phyloP scores from a whole-genome alignment of 2,329 filamentous ascomycete species.

The Xylogone sp. region DNA sequence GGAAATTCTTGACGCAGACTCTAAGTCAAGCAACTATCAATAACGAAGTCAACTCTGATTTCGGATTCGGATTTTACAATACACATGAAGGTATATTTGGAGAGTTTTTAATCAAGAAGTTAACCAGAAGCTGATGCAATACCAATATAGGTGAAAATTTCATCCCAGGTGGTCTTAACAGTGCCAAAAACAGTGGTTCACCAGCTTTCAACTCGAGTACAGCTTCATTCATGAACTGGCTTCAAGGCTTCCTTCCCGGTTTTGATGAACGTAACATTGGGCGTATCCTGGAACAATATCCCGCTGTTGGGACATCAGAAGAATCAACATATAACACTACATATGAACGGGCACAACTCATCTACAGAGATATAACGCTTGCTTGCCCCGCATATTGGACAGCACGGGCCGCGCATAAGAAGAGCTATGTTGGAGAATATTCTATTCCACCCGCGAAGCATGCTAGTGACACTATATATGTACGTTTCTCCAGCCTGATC shows the following conservation, averaged over 20 bases:
- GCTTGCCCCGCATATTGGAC: constrained; percentile 59
- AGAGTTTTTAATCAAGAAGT: too few species aligned
- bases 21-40: constrained; percentile 40
- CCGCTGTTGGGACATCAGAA: constrained; percentile 38
- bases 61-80: constrained; percentile 55
- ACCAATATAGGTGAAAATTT: constrained; percentile 50
- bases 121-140: background rate
- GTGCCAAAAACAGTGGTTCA: constrained; percentile 25
- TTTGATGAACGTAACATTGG: constrained; percentile 37
- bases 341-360: constrained; percentile 48
- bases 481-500: too few species aligned
- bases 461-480: constrained; percentile 53
- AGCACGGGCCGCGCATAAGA: constrained; percentile 36
- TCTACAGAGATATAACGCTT: constrained; percentile 56
- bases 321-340: constrained; percentile 44
- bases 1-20: constrained; percentile 42
- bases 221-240: constrained; percentile 48
- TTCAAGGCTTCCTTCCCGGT: constrained; percentile 48
- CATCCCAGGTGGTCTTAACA: constrained; percentile 45
- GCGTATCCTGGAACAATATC: constrained; percentile 42
- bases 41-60: constrained; percentile 39
- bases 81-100: constrained; percentile 46
- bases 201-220: constrained; percentile 46
- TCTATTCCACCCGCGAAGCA: constrained; percentile 56
- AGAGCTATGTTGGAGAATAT: constrained; percentile 55